These are phyloP conservation scores for Liquidambar formosana DNA, from an alignment of 164 flowering plant genomes.

Conservation along the genomic window DNA sequence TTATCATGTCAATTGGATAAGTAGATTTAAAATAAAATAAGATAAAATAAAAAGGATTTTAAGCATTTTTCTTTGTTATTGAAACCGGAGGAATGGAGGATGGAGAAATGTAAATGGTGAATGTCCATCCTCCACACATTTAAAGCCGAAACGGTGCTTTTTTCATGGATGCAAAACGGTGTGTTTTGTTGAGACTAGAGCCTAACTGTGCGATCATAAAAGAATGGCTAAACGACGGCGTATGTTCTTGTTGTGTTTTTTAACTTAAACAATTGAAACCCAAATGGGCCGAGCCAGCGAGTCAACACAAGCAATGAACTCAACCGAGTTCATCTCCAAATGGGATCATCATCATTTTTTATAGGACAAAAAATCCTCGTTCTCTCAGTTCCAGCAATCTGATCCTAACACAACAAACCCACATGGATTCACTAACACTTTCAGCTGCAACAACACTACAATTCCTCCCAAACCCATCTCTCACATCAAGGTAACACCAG, in stretches of 20 bases:
- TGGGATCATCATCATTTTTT: not conserved
- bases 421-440: constrained; percentile 5
- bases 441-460: constrained; percentile 3
- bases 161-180: too few relatives aligned
- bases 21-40: too few relatives aligned
- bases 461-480: constrained; percentile 12
- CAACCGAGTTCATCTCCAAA: not conserved
- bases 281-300: not conserved
- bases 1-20: too few relatives aligned
- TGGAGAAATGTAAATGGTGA: too few relatives aligned
- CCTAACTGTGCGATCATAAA: too few relatives aligned
- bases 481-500: constrained; percentile 17
- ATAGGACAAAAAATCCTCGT: not conserved
- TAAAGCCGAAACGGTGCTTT: too few relatives aligned
- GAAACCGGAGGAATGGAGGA: too few relatives aligned
- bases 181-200: too few relatives aligned
- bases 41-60: too few relatives aligned
- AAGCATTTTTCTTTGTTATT: too few relatives aligned
- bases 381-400: not conserved
- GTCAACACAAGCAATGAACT: not conserved
- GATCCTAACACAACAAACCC: constrained; percentile 7
- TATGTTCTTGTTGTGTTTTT: not conserved
- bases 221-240: not conserved
- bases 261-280: not conserved
- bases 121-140: too few relatives aligned